Percentiles rank a stretch among this genome's conserved stretches.
Evolutionary conservation across 352 stramenopile species (phyloP).

Genomic region (Pythium dissimile): DNA sequence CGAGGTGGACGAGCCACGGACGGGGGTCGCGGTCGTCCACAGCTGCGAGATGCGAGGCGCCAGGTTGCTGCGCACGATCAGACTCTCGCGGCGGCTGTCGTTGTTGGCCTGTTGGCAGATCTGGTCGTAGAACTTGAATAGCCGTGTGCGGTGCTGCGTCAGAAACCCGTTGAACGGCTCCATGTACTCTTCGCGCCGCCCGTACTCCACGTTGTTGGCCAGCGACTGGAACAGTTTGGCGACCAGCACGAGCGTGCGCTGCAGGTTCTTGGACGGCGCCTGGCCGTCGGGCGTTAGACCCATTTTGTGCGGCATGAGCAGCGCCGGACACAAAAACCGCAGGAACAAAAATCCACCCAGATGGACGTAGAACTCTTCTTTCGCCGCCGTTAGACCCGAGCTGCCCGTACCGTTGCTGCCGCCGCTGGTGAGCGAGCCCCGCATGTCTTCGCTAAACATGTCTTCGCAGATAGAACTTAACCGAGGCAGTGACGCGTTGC

Average conservation of each 20-base stretch:
- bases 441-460: constrained; percentile 27
- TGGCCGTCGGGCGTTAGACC: constrained; percentile 44
- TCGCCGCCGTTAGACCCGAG: constrained; percentile 22
- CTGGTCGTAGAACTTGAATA: constrained; percentile 74
- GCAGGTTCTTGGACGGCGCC: constrained; percentile 42
- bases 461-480: constrained; percentile 58
- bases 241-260: constrained; percentile 68
- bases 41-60: constrained; percentile 65
- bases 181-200: constrained; percentile 70
- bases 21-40: constrained; percentile 21
- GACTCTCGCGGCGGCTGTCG: constrained; percentile 59
- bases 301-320: constrained; percentile 75
- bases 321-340: constrained; percentile 68
- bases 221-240: constrained; percentile 82
- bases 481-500: constrained; percentile 30
- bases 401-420: background rate
- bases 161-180: constrained; percentile 75
- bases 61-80: constrained; percentile 51
- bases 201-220: constrained; percentile 76
- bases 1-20: background rate
- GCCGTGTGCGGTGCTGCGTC: constrained; percentile 41
- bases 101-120: constrained; percentile 66
- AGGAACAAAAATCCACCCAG: constrained; percentile 76
- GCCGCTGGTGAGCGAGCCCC: constrained; percentile 19
- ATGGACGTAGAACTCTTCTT: constrained; percentile 76